Percentiles rank a stretch among this genome's conserved stretches.
Evolutionary conservation across 495 filamentous ascomycete genomes (phyloP).

Genomic region (Glonium stellatum): DNA sequence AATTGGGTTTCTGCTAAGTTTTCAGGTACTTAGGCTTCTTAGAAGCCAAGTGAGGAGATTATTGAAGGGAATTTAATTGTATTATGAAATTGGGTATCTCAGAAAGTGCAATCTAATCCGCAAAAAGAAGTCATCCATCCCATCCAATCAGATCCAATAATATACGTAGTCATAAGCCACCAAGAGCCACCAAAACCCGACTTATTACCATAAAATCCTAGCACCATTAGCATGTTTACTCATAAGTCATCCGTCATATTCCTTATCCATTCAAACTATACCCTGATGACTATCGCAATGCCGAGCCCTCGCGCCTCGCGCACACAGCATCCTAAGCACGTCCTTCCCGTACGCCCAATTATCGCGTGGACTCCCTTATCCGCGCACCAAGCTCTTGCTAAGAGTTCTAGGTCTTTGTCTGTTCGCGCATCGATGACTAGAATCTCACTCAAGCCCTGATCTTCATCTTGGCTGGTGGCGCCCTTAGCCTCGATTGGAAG

Average conservation of each 20-base stretch:
- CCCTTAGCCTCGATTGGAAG: constrained; percentile 4
- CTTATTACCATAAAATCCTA: too few relatives aligned
- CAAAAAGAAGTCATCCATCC: too few relatives aligned
- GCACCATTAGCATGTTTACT: background rate
- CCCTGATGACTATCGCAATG: constrained; percentile 31
- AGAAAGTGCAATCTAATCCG: background rate
- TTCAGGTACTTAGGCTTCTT: background rate
- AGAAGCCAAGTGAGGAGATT: background rate
- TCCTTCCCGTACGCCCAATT: constrained; percentile 31
- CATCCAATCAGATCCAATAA: too few relatives aligned
- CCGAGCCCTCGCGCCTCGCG: constrained; percentile 33
- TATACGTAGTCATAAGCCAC: too few relatives aligned
- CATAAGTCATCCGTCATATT: background rate
- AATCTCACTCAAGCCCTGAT: constrained; percentile 4
- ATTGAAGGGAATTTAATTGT: background rate
- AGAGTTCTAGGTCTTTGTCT: constrained; percentile 26
- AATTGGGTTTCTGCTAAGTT: background rate
- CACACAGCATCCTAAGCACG: constrained; percentile 35
- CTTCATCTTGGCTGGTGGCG: background rate
- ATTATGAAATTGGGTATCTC: background rate
- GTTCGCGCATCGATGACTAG: constrained; percentile 34
- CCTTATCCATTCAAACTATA: constrained; percentile 1
- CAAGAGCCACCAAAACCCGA: too few relatives aligned
- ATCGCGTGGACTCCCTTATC: constrained; percentile 32
- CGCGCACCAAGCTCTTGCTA: constrained; percentile 37